Percentiles rank a stretch among this genome's conserved stretches.
phyloP scores from a whole-genome alignment of 306 rosid species.

The Lathyrus aphaca region DNA sequence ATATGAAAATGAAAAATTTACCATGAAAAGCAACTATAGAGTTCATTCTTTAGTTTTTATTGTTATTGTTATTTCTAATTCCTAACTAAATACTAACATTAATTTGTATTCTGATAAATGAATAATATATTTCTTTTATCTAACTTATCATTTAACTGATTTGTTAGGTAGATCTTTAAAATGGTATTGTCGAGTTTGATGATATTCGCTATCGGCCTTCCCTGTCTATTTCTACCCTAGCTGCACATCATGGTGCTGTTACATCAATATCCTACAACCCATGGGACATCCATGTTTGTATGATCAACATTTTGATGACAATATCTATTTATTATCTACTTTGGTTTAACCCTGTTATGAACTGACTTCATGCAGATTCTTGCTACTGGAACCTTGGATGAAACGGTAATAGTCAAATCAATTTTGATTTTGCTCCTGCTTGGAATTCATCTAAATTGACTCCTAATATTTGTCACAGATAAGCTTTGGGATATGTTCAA shows the following conservation, averaged over 20 bases:
- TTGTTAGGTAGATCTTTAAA: constrained; percentile 74
- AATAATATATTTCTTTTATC: no score
- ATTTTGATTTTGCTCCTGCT: neutral
- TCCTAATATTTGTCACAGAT: constrained; percentile 53
- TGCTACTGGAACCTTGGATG: constrained; percentile 84
- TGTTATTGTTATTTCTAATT: no score
- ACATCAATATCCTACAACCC: constrained; percentile 72
- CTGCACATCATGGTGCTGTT: constrained; percentile 48
- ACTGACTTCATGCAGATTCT: constrained; percentile 57
- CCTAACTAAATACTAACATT: no score
- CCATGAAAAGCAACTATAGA: no score
- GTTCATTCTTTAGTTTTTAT: no score
- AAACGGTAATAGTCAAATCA: constrained; percentile 56
- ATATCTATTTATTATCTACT: constrained; percentile 29
- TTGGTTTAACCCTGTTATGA: constrained; percentile 4
- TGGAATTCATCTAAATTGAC: constrained; percentile 28
- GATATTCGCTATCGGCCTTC: no score
- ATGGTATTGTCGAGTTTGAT: constrained; percentile 50
- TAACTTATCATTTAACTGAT: no score
- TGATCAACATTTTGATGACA: constrained; percentile 17
- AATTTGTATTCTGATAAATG: no score
- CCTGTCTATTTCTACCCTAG: no score
- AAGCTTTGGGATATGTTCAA: constrained; percentile 89
- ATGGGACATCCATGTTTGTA: constrained; percentile 61
- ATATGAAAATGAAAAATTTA: no score